These are phyloP conservation scores for Cylindrotheca closterium DNA, from an alignment of 108 stramenopile genomes.

Conservation along the genomic window DNA sequence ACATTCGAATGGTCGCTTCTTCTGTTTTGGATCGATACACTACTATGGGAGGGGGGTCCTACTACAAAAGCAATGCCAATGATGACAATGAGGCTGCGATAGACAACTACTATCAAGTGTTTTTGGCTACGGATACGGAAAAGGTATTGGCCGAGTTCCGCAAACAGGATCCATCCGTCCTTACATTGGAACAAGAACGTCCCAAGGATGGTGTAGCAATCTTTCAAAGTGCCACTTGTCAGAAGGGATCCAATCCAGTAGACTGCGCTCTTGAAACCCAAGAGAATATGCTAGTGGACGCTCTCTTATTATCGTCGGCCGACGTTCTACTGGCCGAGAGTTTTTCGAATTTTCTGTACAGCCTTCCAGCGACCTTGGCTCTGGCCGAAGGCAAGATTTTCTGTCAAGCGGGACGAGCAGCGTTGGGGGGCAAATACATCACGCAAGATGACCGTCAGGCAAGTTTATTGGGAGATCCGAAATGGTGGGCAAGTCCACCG, in stretches of 20 bases:
- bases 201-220: constrained; percentile 1
- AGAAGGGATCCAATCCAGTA: neutral
- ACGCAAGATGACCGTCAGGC: neutral
- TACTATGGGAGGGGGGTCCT: neutral
- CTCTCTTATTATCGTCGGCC: neutral
- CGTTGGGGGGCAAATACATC: constrained; percentile 3
- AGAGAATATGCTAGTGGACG: constrained; percentile 2
- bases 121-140: neutral
- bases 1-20: neutral
- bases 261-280: constrained; percentile 1
- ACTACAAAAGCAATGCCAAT: too few species aligned
- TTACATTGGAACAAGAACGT: neutral
- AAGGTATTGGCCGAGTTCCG: neutral
- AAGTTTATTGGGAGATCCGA: constrained; percentile 3
- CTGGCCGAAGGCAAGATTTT: constrained; percentile 5
- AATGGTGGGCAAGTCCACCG: constrained; percentile 7
- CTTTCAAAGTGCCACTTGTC: constrained; percentile 1
- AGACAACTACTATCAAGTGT: neutral
- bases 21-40: neutral
- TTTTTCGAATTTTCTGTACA: constrained; percentile 3
- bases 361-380: neutral
- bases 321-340: neutral
- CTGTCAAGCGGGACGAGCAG: constrained; percentile 2
- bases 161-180: constrained; percentile 1
- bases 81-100: too few species aligned